Base-by-base conservation (phyloP, 495 filamentous ascomycete species). In the Hyaloscypha variabilis region DNA sequence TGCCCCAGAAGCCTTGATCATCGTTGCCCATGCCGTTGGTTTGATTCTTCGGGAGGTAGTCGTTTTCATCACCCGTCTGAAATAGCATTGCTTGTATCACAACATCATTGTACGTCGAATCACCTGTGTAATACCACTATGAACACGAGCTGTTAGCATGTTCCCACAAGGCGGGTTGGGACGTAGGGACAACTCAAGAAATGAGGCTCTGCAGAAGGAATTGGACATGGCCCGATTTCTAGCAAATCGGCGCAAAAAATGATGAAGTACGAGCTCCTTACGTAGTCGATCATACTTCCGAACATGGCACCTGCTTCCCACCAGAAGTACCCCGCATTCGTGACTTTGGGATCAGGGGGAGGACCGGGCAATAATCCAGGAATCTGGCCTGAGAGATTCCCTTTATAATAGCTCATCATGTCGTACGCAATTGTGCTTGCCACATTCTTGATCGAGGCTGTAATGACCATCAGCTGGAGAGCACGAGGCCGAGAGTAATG, bases 1-100 rank as follows among this genome's bases (percentile, higher is more conserved):
- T 89, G 56, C 78, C 91, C 91, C 91, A 95, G 71, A 95, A 94
- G 23, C 83, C 84, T 73, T 93, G 90, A 69, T 95, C 92, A 71
- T 95, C 91, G 69, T 95, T 95, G 42, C 91, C 92, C 63, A 91
- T 84, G 0, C 89, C 89, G 52, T 84, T 81, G 24, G 87, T 90
- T 64, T 91, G 89, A 74, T 96, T 94, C 8, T 77, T 75, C 0
- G 67, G 85, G 71, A 88, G 85, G 77, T 84, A 94, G 73, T 93
- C 84, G 56, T 82, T 70, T 65, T 85, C 72, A 8, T 80, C 77
- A 24, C 89, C 90, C 57, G 84, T 83, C 72, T 94, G 91, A 71
- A 74, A 85, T 53, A 91, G 79, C 80, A 94, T 75, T 21, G 84
- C 87, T 25, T 87, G 67, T 25, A 77, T 81, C 23, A 86, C 78